Percentiles rank a stretch among this genome's conserved stretches.
Conservation (phyloP, 495 filamentous ascomycete genomes). For the Penicillium steckii region DNA sequence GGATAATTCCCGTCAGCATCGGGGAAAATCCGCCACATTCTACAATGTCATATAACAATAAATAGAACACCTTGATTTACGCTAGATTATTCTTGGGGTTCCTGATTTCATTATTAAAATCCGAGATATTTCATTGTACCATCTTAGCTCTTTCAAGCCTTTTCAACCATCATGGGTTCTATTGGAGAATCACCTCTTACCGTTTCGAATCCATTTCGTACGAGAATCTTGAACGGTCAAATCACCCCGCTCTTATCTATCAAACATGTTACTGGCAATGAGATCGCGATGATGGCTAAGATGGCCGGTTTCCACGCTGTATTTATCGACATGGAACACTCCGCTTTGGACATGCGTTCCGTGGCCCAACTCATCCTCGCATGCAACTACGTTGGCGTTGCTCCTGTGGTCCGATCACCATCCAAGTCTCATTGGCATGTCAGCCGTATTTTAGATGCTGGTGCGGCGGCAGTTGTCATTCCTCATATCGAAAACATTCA, state of each 20-base stretch:
- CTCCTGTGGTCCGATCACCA: constrained; percentile 30
- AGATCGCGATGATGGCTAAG: constrained; percentile 27
- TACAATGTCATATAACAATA: background rate
- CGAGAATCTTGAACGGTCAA: constrained; percentile 26
- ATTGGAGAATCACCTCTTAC: constrained; percentile 11
- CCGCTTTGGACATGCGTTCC: constrained; percentile 14
- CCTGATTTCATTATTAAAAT: background rate
- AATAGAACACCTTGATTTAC: background rate
- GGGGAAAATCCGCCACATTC: background rate
- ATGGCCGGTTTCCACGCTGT: constrained; percentile 31
- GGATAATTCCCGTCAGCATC: background rate
- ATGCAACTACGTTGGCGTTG: constrained; percentile 24
- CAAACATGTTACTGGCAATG: constrained; percentile 23
- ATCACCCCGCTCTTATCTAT: constrained; percentile 28
- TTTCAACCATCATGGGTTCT: constrained; percentile 27
- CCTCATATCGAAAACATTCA: constrained; percentile 29
- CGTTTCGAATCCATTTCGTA: constrained; percentile 25
- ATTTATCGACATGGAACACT: constrained; percentile 37
- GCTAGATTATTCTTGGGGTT: too few species aligned
- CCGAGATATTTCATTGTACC: too few species aligned
- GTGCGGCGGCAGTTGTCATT: constrained; percentile 29
- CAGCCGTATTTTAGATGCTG: constrained; percentile 30
- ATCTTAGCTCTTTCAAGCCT: too few species aligned
- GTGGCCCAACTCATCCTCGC: constrained; percentile 28
- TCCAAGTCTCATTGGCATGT: constrained; percentile 32